Percentiles rank a stretch among this genome's conserved stretches.
phyloP scores from a whole-genome alignment of 441 rosid genomes.

The Geranium incanum region DNA sequence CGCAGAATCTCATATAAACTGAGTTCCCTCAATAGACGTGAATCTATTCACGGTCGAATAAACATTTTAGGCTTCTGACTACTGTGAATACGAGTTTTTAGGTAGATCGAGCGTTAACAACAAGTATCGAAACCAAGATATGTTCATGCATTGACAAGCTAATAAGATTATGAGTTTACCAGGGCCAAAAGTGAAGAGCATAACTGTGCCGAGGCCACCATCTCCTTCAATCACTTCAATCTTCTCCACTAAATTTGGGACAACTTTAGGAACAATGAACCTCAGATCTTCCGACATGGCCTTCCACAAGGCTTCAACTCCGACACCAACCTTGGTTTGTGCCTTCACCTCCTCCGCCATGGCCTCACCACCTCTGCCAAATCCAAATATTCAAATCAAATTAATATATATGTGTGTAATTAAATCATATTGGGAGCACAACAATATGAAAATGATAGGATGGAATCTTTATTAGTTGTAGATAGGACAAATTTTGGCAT shows the following conservation, averaged over 20 bases:
- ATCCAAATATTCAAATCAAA: neutral
- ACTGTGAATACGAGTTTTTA: too few species aligned
- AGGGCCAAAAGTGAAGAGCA: constrained; percentile 28
- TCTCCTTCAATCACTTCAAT: constrained; percentile 35
- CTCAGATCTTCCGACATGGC: constrained; percentile 27
- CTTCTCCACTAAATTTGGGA: constrained; percentile 25
- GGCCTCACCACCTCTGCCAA: neutral
- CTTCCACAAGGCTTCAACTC: constrained; percentile 30
- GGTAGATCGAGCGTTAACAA: too few species aligned
- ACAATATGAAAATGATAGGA: neutral
- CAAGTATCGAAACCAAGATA: too few species aligned
- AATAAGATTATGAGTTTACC: constrained; percentile 12
- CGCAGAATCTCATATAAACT: too few species aligned
- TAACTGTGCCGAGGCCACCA: constrained; percentile 30
- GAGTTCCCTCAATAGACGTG: too few species aligned
- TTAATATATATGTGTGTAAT: too few species aligned
- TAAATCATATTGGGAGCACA: neutral
- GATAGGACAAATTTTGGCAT: neutral
- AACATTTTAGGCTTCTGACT: too few species aligned
- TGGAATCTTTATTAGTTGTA: neutral
- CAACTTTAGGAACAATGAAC: constrained; percentile 18
- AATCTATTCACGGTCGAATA: too few species aligned
- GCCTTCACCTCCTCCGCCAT: constrained; percentile 25
- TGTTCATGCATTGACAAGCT: too few species aligned
- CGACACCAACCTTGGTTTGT: constrained; percentile 22